Conservation (phyloP, 495 filamentous ascomycete genomes). For the Neurospora hispaniola region DNA sequence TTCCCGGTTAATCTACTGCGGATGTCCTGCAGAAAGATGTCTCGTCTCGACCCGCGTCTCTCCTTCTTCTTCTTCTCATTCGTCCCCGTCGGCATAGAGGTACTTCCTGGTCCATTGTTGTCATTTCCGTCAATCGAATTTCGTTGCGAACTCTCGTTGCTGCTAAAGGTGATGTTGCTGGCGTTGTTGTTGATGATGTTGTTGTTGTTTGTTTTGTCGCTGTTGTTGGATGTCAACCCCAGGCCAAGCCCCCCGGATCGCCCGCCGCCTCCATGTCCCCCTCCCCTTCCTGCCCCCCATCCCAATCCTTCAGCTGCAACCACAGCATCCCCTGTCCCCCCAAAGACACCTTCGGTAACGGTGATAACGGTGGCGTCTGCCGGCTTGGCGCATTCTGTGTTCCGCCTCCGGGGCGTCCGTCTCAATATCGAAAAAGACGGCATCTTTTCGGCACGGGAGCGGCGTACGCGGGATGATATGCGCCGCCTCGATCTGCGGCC, state of each 20-base stretch:
- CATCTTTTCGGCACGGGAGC: conserved; percentile 10
- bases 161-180: neutral
- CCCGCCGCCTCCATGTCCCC: neutral
- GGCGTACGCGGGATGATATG: neutral
- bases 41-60: conserved; percentile 23
- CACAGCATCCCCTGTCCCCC: conserved; percentile 3
- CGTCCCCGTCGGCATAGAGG: neutral
- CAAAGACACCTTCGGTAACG: neutral
- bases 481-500: conserved; percentile 1
- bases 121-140: neutral
- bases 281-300: neutral
- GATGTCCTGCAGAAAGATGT: conserved; percentile 24
- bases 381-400: conserved; percentile 2
- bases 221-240: neutral
- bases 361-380: neutral
- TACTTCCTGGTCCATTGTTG: neutral
- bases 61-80: conserved; percentile 19
- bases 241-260: conserved; percentile 10
- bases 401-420: conserved; percentile 14
- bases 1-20: conserved; percentile 19
- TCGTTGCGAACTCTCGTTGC: neutral
- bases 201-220: neutral
- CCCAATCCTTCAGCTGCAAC: neutral
- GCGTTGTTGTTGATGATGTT: conserved; percentile 3
- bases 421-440: conserved; percentile 22